phyloP scores from a whole-genome alignment of 306 rosid genomes.

The Arachis stenosperma region DNA sequence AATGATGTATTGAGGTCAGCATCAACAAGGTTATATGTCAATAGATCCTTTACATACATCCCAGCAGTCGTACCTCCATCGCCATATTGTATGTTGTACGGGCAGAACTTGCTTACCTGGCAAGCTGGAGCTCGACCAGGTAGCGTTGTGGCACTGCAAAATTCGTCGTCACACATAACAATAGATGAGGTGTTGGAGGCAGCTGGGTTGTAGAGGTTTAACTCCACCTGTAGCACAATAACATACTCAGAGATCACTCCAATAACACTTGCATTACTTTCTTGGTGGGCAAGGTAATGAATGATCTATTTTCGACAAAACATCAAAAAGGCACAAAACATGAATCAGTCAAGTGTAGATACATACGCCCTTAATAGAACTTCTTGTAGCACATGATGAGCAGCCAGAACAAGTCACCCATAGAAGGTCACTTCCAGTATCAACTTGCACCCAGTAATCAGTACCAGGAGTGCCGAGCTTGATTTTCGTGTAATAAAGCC shows the following conservation, averaged over 20 bases:
- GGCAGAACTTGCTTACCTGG: constrained; percentile 56
- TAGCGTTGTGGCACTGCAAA: constrained; percentile 62
- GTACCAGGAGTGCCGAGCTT: constrained; percentile 80
- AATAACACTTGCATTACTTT: neutral
- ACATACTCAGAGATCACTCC: constrained; percentile 10
- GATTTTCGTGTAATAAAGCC: constrained; percentile 81
- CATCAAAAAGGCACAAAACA: constrained; percentile 10
- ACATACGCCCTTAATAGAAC: constrained; percentile 72
- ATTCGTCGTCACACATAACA: constrained; percentile 65
- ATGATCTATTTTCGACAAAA: no score
- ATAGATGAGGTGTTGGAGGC: constrained; percentile 56
- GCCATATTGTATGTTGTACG: constrained; percentile 71
- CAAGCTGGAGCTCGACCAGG: constrained; percentile 60
- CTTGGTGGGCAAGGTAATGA: neutral
- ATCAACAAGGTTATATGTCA: constrained; percentile 55
- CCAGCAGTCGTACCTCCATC: constrained; percentile 88
- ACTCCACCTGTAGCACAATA: constrained; percentile 62
- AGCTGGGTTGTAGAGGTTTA: constrained; percentile 62
- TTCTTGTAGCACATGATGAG: constrained; percentile 65
- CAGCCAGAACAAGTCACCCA: constrained; percentile 90
- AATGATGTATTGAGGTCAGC: constrained; percentile 51
- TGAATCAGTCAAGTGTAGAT: constrained; percentile 10
- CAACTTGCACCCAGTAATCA: constrained; percentile 87
- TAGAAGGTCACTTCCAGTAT: constrained; percentile 90
- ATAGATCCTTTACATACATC: constrained; percentile 66